These are phyloP conservation scores for Glycine soja DNA, from an alignment of 306 rosid species.

Conservation along the genomic window DNA sequence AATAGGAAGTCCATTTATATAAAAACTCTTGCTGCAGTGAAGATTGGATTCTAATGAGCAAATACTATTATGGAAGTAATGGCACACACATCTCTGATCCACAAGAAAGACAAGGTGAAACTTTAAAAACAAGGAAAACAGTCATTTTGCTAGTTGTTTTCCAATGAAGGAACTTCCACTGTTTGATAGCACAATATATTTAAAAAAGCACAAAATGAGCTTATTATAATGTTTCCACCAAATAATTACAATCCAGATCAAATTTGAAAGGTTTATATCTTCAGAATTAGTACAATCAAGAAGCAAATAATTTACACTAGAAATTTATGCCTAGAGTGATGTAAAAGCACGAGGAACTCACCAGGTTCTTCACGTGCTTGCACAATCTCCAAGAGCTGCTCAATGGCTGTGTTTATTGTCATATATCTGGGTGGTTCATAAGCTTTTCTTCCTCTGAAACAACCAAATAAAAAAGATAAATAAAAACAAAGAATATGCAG, in stretches of 20 bases:
- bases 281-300: constrained; percentile 24
- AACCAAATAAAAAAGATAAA: background rate
- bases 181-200: constrained; percentile 7
- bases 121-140: background rate
- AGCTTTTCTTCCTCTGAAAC: constrained; percentile 77
- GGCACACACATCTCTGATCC: constrained; percentile 3
- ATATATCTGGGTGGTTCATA: constrained; percentile 92
- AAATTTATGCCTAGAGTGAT: constrained; percentile 4
- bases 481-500: constrained; percentile 16
- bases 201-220: background rate
- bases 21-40: constrained; percentile 26
- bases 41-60: constrained; percentile 16
- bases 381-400: constrained; percentile 88
- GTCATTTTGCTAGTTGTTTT: background rate
- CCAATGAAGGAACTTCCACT: background rate
- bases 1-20: background rate
- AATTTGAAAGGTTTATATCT: constrained; percentile 1
- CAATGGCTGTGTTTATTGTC: constrained; percentile 85
- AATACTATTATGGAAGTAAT: background rate
- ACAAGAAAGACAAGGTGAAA: background rate
- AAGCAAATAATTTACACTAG: constrained; percentile 13
- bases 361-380: constrained; percentile 71
- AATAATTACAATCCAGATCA: constrained; percentile 10
- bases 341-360: constrained; percentile 37
- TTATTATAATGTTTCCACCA: constrained; percentile 17